Conservation (phyloP, 2,329 filamentous ascomycete genomes). For the Bertia moriformis region DNA sequence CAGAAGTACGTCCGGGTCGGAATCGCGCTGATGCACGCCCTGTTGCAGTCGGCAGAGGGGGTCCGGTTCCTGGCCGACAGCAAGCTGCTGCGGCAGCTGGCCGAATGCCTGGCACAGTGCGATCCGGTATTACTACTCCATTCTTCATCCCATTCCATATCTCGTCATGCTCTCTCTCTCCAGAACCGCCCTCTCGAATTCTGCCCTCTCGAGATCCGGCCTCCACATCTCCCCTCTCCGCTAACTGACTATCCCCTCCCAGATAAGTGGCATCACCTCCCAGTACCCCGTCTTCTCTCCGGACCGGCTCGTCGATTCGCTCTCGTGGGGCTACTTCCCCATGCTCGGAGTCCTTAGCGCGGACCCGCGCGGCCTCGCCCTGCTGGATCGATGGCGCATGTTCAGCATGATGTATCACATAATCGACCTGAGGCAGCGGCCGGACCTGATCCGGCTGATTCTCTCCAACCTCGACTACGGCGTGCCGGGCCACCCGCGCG, state of each 20-base stretch:
- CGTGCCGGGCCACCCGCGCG: constrained; percentile 73
- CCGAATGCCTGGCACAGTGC: constrained; percentile 88
- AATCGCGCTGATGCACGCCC: constrained; percentile 71
- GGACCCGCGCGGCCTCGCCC: constrained; percentile 67
- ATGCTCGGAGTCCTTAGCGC: constrained; percentile 79
- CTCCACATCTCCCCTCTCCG: too few relatives aligned
- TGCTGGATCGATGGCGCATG: constrained; percentile 92
- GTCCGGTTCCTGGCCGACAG: constrained; percentile 75
- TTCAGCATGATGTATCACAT: constrained; percentile 99
- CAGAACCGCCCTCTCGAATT: too few relatives aligned
- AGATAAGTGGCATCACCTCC: constrained; percentile 65
- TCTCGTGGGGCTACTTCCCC: constrained; percentile 85
- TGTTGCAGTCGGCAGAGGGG: constrained; percentile 76
- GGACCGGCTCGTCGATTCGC: constrained; percentile 69
- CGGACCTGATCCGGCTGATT: constrained; percentile 78
- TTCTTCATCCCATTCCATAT: too few relatives aligned
- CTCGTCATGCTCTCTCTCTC: too few relatives aligned
- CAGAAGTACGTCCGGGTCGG: constrained; percentile 87
- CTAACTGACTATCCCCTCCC: too few relatives aligned
- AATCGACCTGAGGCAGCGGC: constrained; percentile 75
- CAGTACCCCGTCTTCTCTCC: constrained; percentile 77
- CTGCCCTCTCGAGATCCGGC: too few relatives aligned
- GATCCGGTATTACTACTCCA: constrained; percentile 76
- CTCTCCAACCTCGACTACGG: constrained; percentile 87
- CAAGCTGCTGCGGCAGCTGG: constrained; percentile 83